These are phyloP conservation scores for Fistulinella staudtii DNA, from an alignment of 1,284 basidiomycete genomes.

Conservation along the genomic window DNA sequence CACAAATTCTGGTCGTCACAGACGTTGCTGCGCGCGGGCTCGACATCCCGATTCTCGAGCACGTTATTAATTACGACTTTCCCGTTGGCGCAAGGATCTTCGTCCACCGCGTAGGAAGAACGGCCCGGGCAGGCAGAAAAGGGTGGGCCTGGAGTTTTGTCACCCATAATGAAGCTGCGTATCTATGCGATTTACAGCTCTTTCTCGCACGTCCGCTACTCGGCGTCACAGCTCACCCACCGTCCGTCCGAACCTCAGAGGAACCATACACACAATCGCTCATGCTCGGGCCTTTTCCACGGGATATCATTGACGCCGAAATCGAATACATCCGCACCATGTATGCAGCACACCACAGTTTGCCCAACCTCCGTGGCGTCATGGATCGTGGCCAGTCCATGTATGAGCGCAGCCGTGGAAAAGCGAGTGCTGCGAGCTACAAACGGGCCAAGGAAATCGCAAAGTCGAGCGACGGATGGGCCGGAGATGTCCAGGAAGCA, in stretches of 20 bases:
- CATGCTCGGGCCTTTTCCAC: conserved; percentile 80
- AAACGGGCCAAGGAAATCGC: conserved; percentile 86
- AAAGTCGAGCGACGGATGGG: conserved; percentile 67
- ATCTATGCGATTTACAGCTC: conserved; percentile 89
- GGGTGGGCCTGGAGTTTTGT: conserved; percentile 98
- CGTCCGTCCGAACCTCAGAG: conserved; percentile 42
- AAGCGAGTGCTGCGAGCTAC: conserved; percentile 84
- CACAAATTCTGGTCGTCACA: conserved; percentile 91
- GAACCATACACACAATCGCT: conserved; percentile 66
- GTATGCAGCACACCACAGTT: conserved; percentile 64
- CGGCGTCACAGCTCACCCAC: conserved; percentile 35
- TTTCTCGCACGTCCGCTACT: conserved; percentile 87
- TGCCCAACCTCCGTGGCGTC: conserved; percentile 76
- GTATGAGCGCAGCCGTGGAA: conserved; percentile 92
- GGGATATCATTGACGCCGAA: conserved; percentile 79
- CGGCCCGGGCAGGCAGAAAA: conserved; percentile 89
- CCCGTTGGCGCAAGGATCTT: conserved; percentile 92
- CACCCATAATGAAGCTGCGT: conserved; percentile 82
- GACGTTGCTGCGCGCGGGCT: conserved; percentile 98
- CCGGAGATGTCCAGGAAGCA: conserved; percentile 56
- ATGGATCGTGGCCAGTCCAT: conserved; percentile 89
- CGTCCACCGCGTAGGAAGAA: conserved; percentile 95
- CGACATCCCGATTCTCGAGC: conserved; percentile 91
- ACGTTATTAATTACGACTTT: conserved; percentile 98
- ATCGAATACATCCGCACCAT: conserved; percentile 76